Conservation (phyloP, 2,329 filamentous ascomycete genomes). For the Aspergillus sp. region DNA sequence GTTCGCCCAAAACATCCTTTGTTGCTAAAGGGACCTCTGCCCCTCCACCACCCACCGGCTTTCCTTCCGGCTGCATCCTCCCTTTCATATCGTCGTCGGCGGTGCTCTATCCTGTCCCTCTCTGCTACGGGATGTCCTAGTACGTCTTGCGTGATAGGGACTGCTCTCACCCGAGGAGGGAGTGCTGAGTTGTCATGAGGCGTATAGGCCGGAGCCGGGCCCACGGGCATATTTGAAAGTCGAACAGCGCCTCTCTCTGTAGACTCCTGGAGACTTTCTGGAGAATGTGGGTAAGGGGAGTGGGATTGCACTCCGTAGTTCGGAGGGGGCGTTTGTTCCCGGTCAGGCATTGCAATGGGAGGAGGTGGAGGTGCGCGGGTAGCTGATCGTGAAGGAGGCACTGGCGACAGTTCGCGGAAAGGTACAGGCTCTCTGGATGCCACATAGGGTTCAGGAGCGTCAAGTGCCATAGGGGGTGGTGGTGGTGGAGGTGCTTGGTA, state of each 20-base stretch:
- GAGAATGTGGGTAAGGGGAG: conserved; percentile 63
- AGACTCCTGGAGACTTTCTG: conserved; percentile 56
- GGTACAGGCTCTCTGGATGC: neutral
- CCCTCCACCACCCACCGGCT: conserved; percentile 63
- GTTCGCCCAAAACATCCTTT: conserved; percentile 65
- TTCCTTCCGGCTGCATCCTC: conserved; percentile 62
- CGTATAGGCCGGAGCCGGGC: conserved; percentile 35
- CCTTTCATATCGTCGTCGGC: conserved; percentile 62
- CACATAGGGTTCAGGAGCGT: neutral
- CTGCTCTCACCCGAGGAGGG: conserved; percentile 27
- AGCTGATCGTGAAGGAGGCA: neutral
- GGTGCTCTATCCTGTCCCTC: conserved; percentile 47
- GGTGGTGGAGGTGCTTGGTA: neutral
- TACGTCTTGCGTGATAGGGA: conserved; percentile 24
- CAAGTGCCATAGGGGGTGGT: neutral
- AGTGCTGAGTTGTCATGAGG: conserved; percentile 29
- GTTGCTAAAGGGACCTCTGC: conserved; percentile 62
- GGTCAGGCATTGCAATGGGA: conserved; percentile 57
- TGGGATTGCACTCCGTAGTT: conserved; percentile 49
- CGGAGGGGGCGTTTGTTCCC: conserved; percentile 53
- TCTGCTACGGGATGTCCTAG: conserved; percentile 23
- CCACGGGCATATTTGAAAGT: conserved; percentile 57
- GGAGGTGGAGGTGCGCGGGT: conserved; percentile 34
- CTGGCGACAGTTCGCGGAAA: neutral
- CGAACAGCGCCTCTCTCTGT: conserved; percentile 64